A percentile compares a stretch with the other conserved stretches of the same genome.
phyloP scores from a whole-genome alignment of 1,284 basidiomycete genomes.

The Pascua sp. region DNA sequence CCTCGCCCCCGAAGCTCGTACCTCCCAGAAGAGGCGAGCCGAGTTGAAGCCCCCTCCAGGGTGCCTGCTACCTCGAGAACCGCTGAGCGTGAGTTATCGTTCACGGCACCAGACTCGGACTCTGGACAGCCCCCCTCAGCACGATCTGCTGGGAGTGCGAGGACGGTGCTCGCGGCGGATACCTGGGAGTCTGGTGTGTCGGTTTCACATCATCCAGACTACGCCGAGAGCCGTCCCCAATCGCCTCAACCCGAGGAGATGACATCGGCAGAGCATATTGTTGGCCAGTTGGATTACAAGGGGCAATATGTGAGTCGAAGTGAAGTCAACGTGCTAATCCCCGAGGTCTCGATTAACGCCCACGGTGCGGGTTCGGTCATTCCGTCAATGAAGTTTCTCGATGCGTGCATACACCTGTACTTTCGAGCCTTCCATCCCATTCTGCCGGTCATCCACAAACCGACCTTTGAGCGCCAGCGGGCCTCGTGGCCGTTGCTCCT shows the following conservation, averaged over 20 bases:
- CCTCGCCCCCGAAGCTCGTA: no score
- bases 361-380: conserved; percentile 2
- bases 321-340: no score
- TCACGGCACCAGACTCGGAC: no score
- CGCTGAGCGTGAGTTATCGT: no score
- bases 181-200: conserved; percentile 11
- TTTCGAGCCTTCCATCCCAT: conserved; percentile 41
- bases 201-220: not conserved
- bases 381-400: conserved; percentile 18
- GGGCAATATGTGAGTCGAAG: not conserved
- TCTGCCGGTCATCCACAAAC: conserved; percentile 37
- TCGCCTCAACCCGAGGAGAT: conserved; percentile 3
- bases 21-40: no score
- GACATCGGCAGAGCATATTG: conserved; percentile 8
- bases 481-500: conserved; percentile 37
- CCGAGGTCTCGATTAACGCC: no score
- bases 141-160: not conserved
- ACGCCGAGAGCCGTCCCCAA: conserved; percentile 2
- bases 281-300: conserved; percentile 3
- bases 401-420: conserved; percentile 28
- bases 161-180: conserved; percentile 1
- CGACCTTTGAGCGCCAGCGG: conserved; percentile 25
- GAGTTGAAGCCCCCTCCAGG: no score
- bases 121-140: no score
- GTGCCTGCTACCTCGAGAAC: no score